Conservation (phyloP, 495 filamentous ascomycete genomes). For the Neurospora africana region DNA sequence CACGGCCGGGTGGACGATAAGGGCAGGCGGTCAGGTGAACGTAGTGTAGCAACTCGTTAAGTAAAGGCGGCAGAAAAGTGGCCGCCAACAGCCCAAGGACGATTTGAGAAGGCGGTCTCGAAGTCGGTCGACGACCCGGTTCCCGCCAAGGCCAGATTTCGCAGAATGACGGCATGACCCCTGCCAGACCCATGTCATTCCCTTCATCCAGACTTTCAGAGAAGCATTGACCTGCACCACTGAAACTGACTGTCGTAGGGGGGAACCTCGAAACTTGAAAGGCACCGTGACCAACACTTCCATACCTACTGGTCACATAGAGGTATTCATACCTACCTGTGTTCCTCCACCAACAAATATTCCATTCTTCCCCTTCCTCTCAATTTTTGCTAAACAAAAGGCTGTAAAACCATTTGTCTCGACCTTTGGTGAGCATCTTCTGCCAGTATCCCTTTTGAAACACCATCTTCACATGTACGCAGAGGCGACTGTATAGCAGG, state of each 20-base stretch:
- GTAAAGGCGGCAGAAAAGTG: not conserved
- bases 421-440: not conserved
- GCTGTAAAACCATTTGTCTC: not conserved
- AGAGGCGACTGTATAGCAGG: not conserved
- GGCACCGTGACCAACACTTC: not conserved
- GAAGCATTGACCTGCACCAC: not conserved
- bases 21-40: not conserved
- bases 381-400: not conserved
- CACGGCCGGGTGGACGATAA: not conserved
- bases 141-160: slow-evolving; percentile 2
- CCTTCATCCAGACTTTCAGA: not conserved
- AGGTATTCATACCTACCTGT: not conserved
- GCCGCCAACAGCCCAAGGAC: not conserved
- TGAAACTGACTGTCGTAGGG: not conserved
- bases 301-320: not conserved
- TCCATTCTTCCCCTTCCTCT: not conserved
- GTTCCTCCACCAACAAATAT: not conserved
- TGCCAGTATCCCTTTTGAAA: not conserved
- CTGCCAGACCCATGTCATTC: slow-evolving; percentile 3
- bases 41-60: not conserved
- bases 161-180: slow-evolving; percentile 17
- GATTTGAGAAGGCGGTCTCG: slow-evolving; percentile 1
- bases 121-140: not conserved
- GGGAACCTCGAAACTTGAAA: not conserved
- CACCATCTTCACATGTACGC: not conserved